Evolutionary conservation across 164 flowering plant species (phyloP).

Genomic region (Magnolia kwangsiensis): DNA sequence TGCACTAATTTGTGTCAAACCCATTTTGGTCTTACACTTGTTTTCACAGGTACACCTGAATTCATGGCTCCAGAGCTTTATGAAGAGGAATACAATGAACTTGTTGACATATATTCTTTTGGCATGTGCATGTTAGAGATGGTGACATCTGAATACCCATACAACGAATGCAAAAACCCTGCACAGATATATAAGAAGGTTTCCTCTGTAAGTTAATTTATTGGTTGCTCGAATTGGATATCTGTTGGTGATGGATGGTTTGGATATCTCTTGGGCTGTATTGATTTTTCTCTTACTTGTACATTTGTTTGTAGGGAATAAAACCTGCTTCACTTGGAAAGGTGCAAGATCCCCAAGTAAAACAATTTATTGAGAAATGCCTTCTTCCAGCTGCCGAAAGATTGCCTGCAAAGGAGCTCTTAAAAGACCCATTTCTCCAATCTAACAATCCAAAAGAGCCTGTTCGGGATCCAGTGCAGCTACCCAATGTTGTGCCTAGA

Average conservation of each 20-base stretch:
- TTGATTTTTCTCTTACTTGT: not conserved
- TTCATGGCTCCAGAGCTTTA: constrained; percentile 91
- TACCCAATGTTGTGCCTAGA: constrained; percentile 17
- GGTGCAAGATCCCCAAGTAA: constrained; percentile 62
- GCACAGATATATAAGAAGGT: constrained; percentile 83
- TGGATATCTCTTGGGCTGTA: not conserved
- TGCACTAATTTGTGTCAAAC: not conserved
- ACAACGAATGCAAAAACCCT: constrained; percentile 61
- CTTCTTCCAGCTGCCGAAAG: constrained; percentile 60
- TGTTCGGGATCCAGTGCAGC: constrained; percentile 18
- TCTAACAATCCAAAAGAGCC: constrained; percentile 28
- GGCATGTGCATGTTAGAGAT: constrained; percentile 79
- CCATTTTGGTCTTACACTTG: not conserved
- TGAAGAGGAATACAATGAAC: constrained; percentile 73
- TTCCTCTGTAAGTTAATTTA: constrained; percentile 44
- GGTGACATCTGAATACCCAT: constrained; percentile 74
- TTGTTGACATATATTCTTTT: constrained; percentile 74
- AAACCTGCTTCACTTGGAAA: constrained; percentile 69
- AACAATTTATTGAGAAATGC: constrained; percentile 78
- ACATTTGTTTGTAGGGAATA: constrained; percentile 49
- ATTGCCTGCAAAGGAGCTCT: constrained; percentile 57
- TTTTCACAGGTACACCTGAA: constrained; percentile 62
- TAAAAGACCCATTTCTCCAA: constrained; percentile 63
- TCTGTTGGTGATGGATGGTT: not conserved
- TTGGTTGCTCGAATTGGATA: not conserved